phyloP scores from a whole-genome alignment of 805 yeast genomes.

The Vanderwaltozyma verrucispora region DNA sequence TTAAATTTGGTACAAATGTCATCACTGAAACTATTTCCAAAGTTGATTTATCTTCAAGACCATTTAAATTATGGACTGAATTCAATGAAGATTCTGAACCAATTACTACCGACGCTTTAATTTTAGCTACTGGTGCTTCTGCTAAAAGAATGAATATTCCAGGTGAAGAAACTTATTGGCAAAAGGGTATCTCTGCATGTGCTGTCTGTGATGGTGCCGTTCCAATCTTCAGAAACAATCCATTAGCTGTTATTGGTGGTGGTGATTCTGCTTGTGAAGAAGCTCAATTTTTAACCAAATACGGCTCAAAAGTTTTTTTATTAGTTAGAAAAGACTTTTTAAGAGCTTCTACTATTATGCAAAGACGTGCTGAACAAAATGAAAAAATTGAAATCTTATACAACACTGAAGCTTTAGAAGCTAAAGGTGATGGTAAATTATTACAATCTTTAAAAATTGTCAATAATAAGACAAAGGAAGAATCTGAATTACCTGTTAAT shows the following conservation, averaged over 20 bases:
- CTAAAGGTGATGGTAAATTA: conserved; percentile 89
- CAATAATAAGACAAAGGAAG: conserved; percentile 63
- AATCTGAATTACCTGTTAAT: conserved; percentile 59
- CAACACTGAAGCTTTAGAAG: conserved; percentile 78
- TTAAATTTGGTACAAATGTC: conserved; percentile 82
- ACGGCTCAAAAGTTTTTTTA: conserved; percentile 90
- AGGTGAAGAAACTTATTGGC: conserved; percentile 98
- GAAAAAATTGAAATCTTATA: conserved; percentile 85
- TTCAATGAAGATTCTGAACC: conserved; percentile 89
- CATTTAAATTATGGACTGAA: conserved; percentile 96
- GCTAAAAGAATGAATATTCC: conserved; percentile 91
- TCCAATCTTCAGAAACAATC: conserved; percentile 96
- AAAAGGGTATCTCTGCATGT: conserved; percentile 97
- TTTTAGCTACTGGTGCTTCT: conserved; percentile 96
- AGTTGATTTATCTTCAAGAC: conserved; percentile 77
- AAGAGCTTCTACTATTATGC: conserved; percentile 96
- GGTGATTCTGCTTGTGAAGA: conserved; percentile 99
- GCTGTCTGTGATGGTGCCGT: conserved; percentile 99
- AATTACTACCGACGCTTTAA: conserved; percentile 82
- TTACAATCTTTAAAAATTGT: conserved; percentile 54
- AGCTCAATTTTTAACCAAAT: conserved; percentile 92
- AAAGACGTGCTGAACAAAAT: conserved; percentile 74
- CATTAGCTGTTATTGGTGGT: conserved; percentile 96
- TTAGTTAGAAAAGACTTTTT: conserved; percentile 89
- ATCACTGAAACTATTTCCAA: conserved; percentile 93